These are phyloP conservation scores for Erysimum cheiri DNA, from an alignment of 441 rosid species.

Conservation along the genomic window DNA sequence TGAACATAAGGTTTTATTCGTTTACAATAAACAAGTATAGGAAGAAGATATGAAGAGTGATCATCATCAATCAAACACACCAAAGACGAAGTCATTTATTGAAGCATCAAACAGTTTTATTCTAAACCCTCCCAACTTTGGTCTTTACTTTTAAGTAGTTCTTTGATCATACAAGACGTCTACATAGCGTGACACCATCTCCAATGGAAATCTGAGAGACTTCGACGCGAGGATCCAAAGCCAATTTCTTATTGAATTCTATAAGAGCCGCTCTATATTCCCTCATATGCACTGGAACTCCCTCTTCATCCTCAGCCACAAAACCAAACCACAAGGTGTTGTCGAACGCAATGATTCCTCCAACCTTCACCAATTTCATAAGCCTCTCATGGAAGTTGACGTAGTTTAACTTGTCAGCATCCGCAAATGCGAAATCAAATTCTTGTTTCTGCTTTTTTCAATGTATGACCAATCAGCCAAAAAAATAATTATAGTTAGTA, in stretches of 20 bases:
- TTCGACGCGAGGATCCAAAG: constrained; percentile 51
- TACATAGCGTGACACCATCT: constrained; percentile 60
- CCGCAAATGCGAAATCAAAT: constrained; percentile 59
- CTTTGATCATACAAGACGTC: constrained; percentile 38
- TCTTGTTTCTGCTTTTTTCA: constrained; percentile 17
- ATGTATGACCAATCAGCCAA: background rate
- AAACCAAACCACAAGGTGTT: constrained; percentile 56
- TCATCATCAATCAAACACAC: background rate
- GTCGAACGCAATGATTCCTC: constrained; percentile 55
- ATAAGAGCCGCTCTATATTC: constrained; percentile 31
- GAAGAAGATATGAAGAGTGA: background rate
- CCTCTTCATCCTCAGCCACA: constrained; percentile 45
- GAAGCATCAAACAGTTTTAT: constrained; percentile 8
- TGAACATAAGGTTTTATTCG: no score
- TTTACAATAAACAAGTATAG: background rate
- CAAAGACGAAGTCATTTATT: background rate
- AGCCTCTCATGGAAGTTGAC: constrained; percentile 49
- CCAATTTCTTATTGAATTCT: constrained; percentile 48
- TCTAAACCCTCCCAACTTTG: background rate
- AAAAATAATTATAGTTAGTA: background rate
- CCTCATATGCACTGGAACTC: constrained; percentile 39
- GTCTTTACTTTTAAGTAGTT: background rate
- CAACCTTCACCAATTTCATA: constrained; percentile 52
- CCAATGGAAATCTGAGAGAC: constrained; percentile 54
- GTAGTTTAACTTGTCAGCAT: constrained; percentile 52